A percentile compares a stretch with the other conserved stretches of the same genome.
phyloP scores from a whole-genome alignment of 2,329 filamentous ascomycete genomes.

The Coniella vitis region DNA sequence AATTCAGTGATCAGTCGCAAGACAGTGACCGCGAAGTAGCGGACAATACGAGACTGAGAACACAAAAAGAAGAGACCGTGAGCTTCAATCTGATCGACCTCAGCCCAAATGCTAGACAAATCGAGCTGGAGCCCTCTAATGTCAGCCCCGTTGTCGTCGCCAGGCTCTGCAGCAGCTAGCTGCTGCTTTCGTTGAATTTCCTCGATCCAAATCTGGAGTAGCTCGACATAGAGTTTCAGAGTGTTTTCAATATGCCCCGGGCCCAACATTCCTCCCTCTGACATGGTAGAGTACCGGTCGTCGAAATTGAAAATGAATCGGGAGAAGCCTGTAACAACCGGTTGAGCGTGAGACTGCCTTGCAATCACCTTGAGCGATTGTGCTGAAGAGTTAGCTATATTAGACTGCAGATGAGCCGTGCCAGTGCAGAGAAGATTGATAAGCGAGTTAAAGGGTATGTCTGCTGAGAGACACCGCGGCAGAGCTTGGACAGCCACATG shows the following conservation, averaged over 20 bases:
- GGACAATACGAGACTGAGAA: slow-evolving; percentile 85
- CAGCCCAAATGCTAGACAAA: slow-evolving; percentile 78
- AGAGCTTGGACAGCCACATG: slow-evolving; percentile 94
- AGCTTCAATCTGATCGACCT: slow-evolving; percentile 94
- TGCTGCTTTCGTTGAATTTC: slow-evolving; percentile 84
- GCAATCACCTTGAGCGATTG: slow-evolving; percentile 94
- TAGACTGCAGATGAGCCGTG: slow-evolving; percentile 87
- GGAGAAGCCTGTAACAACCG: slow-evolving; percentile 93
- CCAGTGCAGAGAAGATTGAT: slow-evolving; percentile 95
- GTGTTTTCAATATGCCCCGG: slow-evolving; percentile 93
- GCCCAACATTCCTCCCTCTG: slow-evolving; percentile 92
- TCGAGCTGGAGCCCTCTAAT: slow-evolving; percentile 74
- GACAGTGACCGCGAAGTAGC: slow-evolving; percentile 86
- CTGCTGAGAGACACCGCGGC: slow-evolving; percentile 83
- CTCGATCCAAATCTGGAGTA: slow-evolving; percentile 95
- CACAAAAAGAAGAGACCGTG: slow-evolving; percentile 96
- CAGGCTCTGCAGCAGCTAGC: slow-evolving; percentile 59
- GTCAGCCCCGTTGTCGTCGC: slow-evolving; percentile 57
- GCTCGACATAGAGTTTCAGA: slow-evolving; percentile 82
- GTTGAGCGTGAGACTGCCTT: slow-evolving; percentile 83
- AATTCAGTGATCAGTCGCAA: slow-evolving; percentile 90
- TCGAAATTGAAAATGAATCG: slow-evolving; percentile 99
- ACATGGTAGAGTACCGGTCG: slow-evolving; percentile 94
- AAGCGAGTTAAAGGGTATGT: slow-evolving; percentile 86
- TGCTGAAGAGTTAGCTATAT: slow-evolving; percentile 87